Evolutionary conservation across 164 flowering plant genomes (phyloP).

Genomic region (Saururus chinensis): DNA sequence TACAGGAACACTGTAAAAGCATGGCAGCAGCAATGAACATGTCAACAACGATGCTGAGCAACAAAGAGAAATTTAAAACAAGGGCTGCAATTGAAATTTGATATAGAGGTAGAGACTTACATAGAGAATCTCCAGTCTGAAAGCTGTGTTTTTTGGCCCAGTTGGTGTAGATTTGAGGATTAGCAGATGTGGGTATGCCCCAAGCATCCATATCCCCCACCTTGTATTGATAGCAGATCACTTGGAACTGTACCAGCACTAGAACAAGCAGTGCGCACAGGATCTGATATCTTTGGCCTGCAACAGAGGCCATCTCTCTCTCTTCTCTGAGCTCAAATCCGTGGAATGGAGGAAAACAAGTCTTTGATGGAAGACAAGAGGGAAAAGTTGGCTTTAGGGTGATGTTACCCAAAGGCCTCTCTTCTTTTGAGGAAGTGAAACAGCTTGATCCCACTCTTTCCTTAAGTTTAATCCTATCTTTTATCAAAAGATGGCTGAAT

Average conservation of each 20-base stretch:
- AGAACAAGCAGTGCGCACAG: constrained; percentile 31
- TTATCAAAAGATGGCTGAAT: no score
- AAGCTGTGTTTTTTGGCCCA: constrained; percentile 59
- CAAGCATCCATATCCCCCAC: constrained; percentile 85
- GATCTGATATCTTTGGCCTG: constrained; percentile 17
- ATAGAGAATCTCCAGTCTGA: constrained; percentile 73
- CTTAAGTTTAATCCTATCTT: no score
- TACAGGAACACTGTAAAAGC: constrained; percentile 64
- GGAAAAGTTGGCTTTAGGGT: no score
- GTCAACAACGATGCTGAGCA: no score
- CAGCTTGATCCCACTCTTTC: no score
- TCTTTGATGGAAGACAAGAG: no score
- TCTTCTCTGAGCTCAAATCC: neutral
- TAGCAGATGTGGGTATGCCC: constrained; percentile 68
- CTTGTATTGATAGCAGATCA: constrained; percentile 44
- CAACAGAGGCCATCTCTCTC: constrained; percentile 26
- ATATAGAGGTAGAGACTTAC: constrained; percentile 32
- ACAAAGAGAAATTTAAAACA: neutral
- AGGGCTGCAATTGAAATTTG: no score
- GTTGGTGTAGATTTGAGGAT: constrained; percentile 43
- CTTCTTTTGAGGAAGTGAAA: no score
- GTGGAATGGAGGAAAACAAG: no score
- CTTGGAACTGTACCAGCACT: constrained; percentile 30
- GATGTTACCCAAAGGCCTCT: no score
- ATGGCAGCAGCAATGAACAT: no score